Percentiles rank a stretch among this genome's conserved stretches.
Evolutionary conservation across 331 rosid species (phyloP).

Genomic region (Malus hybrid): DNA sequence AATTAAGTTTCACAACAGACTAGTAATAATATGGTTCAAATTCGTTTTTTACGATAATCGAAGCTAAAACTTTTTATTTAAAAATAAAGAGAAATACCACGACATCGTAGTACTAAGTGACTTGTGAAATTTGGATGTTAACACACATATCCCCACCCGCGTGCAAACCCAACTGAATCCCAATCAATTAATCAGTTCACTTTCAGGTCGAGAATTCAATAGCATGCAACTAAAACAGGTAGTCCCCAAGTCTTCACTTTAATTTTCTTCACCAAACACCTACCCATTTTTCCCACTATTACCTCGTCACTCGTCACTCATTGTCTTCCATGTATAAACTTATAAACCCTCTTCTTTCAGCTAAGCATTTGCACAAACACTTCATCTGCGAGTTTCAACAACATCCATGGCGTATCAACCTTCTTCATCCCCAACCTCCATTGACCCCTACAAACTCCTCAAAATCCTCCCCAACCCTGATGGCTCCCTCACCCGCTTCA

Average conservation of each 20-base stretch:
- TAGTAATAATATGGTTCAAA: too few relatives aligned
- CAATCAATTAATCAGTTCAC: neutral
- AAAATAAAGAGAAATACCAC: too few relatives aligned
- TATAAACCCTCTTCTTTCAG: neutral
- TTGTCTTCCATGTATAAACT: neutral
- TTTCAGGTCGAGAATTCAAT: neutral
- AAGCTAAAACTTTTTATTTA: too few relatives aligned
- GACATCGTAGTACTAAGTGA: too few relatives aligned
- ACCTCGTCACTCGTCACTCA: neutral
- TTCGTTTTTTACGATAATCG: accelerated
- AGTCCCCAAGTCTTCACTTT: neutral
- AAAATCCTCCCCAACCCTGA: conserved; percentile 37
- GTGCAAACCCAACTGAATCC: neutral
- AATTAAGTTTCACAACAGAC: accelerated
- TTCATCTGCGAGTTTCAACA: neutral
- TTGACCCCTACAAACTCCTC: conserved; percentile 42
- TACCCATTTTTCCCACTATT: neutral
- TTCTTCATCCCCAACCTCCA: conserved; percentile 7
- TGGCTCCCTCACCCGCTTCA: conserved; percentile 47
- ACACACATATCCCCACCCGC: neutral
- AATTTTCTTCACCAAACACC: neutral
- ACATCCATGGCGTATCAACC: conserved; percentile 31
- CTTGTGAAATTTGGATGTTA: too few relatives aligned
- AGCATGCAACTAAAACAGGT: neutral
- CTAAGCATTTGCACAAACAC: neutral